Evolutionary conservation across 2,329 filamentous ascomycete species (phyloP).

Genomic region (Xylaria multiplex): DNA sequence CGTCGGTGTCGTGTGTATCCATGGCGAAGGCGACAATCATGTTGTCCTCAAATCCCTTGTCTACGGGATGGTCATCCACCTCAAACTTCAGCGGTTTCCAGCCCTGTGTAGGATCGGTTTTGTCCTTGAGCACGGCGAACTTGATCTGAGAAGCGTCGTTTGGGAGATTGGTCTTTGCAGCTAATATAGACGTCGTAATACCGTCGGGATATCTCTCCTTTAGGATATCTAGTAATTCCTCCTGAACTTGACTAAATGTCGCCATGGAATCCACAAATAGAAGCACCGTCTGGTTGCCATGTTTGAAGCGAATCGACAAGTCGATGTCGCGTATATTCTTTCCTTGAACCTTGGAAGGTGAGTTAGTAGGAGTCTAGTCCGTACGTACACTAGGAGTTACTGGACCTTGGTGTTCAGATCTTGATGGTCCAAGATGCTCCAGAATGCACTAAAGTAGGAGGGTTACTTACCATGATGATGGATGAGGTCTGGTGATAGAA

Average conservation of each 20-base stretch:
- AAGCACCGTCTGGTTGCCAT: conserved; percentile 76
- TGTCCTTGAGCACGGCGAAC: conserved; percentile 58
- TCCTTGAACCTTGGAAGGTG: conserved; percentile 34
- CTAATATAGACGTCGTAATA: conserved; percentile 53
- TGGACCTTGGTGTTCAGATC: neutral
- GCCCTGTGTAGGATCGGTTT: conserved; percentile 58
- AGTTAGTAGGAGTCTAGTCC: conserved; percentile 28
- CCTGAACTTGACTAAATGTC: conserved; percentile 66
- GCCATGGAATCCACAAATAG: conserved; percentile 70
- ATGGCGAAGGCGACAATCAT: conserved; percentile 62
- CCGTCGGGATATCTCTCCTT: conserved; percentile 66
- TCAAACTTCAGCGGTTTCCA: conserved; percentile 60
- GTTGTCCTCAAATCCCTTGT: conserved; percentile 59
- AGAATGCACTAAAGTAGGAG: neutral
- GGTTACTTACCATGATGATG: conserved; percentile 30
- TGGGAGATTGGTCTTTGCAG: conserved; percentile 54
- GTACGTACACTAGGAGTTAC: neutral
- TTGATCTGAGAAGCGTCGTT: conserved; percentile 55
- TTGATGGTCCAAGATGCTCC: neutral
- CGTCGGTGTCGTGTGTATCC: conserved; percentile 52
- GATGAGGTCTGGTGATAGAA: neutral
- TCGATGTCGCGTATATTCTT: conserved; percentile 42
- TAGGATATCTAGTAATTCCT: conserved; percentile 67
- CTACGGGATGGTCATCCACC: conserved; percentile 53
- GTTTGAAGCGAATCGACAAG: conserved; percentile 76